Conservation (phyloP, 805 yeast species). For the Starmera dryadoides region DNA sequence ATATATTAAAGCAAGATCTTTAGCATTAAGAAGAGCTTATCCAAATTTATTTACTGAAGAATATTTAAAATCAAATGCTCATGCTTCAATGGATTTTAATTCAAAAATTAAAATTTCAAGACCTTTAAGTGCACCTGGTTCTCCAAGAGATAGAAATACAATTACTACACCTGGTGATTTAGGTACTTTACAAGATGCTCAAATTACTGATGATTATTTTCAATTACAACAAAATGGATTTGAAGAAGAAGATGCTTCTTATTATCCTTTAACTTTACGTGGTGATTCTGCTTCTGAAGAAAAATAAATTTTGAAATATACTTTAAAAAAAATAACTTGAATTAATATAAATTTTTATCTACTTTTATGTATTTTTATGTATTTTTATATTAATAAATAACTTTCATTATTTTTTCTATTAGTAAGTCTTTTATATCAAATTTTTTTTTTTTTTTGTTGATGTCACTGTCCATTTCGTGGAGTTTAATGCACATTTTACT, state of each 20-base stretch:
- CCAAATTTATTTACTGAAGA: constrained; percentile 62
- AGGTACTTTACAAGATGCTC: constrained; percentile 92
- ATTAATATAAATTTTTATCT: no score
- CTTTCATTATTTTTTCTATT: no score
- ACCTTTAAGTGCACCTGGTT: constrained; percentile 95
- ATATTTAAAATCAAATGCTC: background rate
- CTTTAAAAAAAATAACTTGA: no score
- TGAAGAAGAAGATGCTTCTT: constrained; percentile 33
- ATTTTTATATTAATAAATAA: no score
- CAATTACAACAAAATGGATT: constrained; percentile 35
- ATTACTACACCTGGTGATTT: constrained; percentile 97
- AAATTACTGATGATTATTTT: constrained; percentile 73
- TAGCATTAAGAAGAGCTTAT: constrained; percentile 88
- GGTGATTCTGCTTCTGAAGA: constrained; percentile 38
- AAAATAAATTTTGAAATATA: background rate
- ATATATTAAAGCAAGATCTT: constrained; percentile 88
- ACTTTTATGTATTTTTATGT: no score
- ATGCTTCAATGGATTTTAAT: constrained; percentile 24
- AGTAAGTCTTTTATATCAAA: no score
- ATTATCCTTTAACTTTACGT: constrained; percentile 41
- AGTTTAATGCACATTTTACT: no score
- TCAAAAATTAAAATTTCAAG: constrained; percentile 67
- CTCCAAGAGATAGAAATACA: constrained; percentile 72
- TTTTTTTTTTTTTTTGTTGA: no score
- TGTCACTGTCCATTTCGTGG: no score